These are phyloP conservation scores for Pseudozyma tsukubaensis DNA, from an alignment of 1,284 basidiomycete species.

Conservation along the genomic window DNA sequence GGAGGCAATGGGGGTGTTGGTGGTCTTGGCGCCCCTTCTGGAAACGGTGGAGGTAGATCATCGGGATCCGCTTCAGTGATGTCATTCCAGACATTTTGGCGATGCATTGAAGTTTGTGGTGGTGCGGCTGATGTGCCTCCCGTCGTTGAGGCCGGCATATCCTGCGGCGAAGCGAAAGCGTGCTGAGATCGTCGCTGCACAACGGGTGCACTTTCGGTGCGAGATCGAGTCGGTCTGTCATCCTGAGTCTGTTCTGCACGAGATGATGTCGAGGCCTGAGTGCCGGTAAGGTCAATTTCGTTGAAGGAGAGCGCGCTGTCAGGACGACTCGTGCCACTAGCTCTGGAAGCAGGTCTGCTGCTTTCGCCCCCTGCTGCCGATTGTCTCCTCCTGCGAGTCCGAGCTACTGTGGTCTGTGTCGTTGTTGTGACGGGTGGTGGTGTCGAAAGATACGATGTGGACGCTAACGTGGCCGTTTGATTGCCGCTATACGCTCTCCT, in stretches of 20 bases:
- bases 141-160: neutral
- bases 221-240: slow-evolving; percentile 9
- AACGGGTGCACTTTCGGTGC: slow-evolving; percentile 41
- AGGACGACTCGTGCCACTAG: slow-evolving; percentile 30
- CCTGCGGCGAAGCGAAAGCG: slow-evolving; percentile 12
- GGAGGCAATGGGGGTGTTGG: slow-evolving; percentile 42
- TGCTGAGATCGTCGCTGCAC: slow-evolving; percentile 25
- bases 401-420: slow-evolving; percentile 11
- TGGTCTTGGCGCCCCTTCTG: slow-evolving; percentile 46
- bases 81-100: slow-evolving; percentile 54
- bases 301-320: slow-evolving; percentile 24
- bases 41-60: slow-evolving; percentile 52
- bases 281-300: slow-evolving; percentile 5
- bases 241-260: neutral
- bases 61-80: slow-evolving; percentile 52
- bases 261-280: neutral
- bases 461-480: slow-evolving; percentile 31
- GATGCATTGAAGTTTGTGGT: slow-evolving; percentile 38
- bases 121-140: neutral
- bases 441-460: slow-evolving; percentile 19
- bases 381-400: slow-evolving; percentile 20
- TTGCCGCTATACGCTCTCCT: slow-evolving; percentile 42
- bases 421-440: slow-evolving; percentile 1
- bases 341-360: slow-evolving; percentile 40
- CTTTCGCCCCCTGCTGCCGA: slow-evolving; percentile 25